Percentiles rank a stretch among this genome's conserved stretches.
phyloP scores from a whole-genome alignment of 352 stramenopile species.

The Globisporangium parvum region DNA sequence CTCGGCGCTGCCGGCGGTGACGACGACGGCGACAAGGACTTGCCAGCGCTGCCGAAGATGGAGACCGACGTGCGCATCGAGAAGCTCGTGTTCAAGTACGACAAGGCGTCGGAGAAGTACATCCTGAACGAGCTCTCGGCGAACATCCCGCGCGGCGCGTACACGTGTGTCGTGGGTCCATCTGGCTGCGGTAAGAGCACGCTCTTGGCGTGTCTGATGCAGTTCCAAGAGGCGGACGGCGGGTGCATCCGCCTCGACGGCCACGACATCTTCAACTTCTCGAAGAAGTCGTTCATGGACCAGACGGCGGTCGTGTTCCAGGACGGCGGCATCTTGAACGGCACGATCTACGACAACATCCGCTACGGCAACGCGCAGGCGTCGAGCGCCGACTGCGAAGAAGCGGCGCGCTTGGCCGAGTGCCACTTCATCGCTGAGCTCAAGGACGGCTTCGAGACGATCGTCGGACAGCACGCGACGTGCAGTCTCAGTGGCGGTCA shows the following conservation, averaged over 20 bases:
- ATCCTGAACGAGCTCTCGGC: conserved; percentile 70
- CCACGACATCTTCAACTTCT: conserved; percentile 84
- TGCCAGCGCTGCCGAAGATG: conserved; percentile 79
- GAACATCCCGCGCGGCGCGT: conserved; percentile 69
- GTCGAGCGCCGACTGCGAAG: conserved; percentile 75
- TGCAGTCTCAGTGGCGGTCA: conserved; percentile 83
- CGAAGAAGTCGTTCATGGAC: conserved; percentile 83
- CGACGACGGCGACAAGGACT: conserved; percentile 53
- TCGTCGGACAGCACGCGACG: conserved; percentile 84
- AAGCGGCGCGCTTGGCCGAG: conserved; percentile 72
- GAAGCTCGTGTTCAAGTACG: conserved; percentile 84
- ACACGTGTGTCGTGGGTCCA: conserved; percentile 81
- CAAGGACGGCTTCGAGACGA: conserved; percentile 76
- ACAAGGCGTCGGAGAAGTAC: conserved; percentile 79
- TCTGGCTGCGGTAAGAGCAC: conserved; percentile 88
- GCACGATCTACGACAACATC: conserved; percentile 87
- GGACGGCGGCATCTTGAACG: conserved; percentile 83
- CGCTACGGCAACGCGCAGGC: conserved; percentile 71
- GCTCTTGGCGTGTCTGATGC: conserved; percentile 80
- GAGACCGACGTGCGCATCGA: conserved; percentile 70
- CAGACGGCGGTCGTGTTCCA: conserved; percentile 86
- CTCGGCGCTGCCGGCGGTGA: conserved; percentile 28
- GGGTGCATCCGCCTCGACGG: conserved; percentile 77
- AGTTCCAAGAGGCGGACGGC: conserved; percentile 81
- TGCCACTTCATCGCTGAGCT: conserved; percentile 81